Percentiles rank a stretch among this genome's conserved stretches.
Evolutionary conservation across 805 yeast species (phyloP).

Genomic region (Brettanomyces anomalus): DNA sequence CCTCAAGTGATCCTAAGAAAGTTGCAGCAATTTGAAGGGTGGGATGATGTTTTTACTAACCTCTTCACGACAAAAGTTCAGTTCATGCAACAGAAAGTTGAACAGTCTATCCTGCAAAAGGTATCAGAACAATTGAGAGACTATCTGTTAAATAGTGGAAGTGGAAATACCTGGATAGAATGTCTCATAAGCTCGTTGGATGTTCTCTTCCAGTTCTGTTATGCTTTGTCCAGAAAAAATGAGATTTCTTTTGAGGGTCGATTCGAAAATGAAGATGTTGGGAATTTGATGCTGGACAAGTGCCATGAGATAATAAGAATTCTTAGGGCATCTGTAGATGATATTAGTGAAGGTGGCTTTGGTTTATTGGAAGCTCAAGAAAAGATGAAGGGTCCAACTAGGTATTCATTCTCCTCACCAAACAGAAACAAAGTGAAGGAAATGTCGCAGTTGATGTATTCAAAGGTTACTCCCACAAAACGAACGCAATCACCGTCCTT

Average conservation of each 20-base stretch:
- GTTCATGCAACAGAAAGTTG: constrained; percentile 37
- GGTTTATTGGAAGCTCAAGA: neutral
- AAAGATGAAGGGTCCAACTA: neutral
- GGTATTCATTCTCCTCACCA: neutral
- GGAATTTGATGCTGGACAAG: neutral
- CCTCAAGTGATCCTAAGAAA: constrained; percentile 36
- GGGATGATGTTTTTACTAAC: constrained; percentile 39
- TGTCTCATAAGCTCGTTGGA: too few relatives aligned
- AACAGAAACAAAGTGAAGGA: neutral
- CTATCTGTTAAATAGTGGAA: constrained; percentile 4
- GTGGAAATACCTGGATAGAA: too few relatives aligned
- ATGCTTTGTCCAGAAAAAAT: neutral
- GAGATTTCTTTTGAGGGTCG: neutral
- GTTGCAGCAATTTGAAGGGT: constrained; percentile 44
- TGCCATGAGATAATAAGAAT: neutral
- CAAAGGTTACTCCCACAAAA: neutral
- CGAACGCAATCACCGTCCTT: neutral
- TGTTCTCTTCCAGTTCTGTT: neutral
- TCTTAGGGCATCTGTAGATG: neutral
- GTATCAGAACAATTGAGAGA: constrained; percentile 51
- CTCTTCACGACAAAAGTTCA: constrained; percentile 33
- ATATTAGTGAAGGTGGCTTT: neutral
- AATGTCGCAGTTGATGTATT: neutral
- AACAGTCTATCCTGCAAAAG: constrained; percentile 44
- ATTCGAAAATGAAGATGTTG: too few relatives aligned